Evolutionary conservation across 352 stramenopile species (phyloP).

Genomic region (Globisporangium abappressorium): DNA sequence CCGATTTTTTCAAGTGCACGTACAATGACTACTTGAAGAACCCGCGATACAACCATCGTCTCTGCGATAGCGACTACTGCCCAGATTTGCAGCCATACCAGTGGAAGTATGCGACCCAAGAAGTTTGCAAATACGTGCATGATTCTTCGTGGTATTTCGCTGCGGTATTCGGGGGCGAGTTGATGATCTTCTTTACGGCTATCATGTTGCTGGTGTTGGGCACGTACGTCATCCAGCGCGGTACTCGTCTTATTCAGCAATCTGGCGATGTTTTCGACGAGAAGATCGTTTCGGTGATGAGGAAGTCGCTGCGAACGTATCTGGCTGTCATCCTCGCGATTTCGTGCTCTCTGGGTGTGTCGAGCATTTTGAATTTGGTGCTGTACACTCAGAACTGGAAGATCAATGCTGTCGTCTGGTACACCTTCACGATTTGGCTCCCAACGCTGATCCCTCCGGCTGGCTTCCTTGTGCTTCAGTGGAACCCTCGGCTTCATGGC

Average conservation of each 20-base stretch:
- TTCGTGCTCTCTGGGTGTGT: slow-evolving; percentile 57
- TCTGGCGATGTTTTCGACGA: slow-evolving; percentile 75
- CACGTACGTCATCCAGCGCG: slow-evolving; percentile 64
- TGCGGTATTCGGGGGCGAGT: slow-evolving; percentile 40
- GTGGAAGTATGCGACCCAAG: slow-evolving; percentile 68
- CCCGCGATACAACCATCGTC: slow-evolving; percentile 56
- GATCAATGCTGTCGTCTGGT: slow-evolving; percentile 78
- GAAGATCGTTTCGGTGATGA: slow-evolving; percentile 69
- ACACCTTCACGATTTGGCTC: slow-evolving; percentile 77
- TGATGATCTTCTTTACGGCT: slow-evolving; percentile 63
- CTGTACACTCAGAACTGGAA: slow-evolving; percentile 60
- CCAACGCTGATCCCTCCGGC: slow-evolving; percentile 69
- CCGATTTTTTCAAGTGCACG: slow-evolving; percentile 79
- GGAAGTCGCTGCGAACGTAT: slow-evolving; percentile 78
- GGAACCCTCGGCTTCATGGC: slow-evolving; percentile 75
- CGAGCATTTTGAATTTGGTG: slow-evolving; percentile 59
- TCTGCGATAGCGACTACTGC: slow-evolving; percentile 75
- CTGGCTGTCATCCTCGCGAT: slow-evolving; percentile 72
- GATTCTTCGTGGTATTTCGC: slow-evolving; percentile 68
- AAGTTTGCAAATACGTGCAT: slow-evolving; percentile 64
- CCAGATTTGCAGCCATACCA: slow-evolving; percentile 77
- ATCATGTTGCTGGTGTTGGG: slow-evolving; percentile 66
- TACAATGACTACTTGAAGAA: slow-evolving; percentile 89
- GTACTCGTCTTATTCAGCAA: slow-evolving; percentile 67
- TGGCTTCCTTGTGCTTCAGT: slow-evolving; percentile 81